Base-by-base conservation (phyloP, 2,329 filamentous ascomycete genomes). In the Cephalotrichum gorgonifer region DNA sequence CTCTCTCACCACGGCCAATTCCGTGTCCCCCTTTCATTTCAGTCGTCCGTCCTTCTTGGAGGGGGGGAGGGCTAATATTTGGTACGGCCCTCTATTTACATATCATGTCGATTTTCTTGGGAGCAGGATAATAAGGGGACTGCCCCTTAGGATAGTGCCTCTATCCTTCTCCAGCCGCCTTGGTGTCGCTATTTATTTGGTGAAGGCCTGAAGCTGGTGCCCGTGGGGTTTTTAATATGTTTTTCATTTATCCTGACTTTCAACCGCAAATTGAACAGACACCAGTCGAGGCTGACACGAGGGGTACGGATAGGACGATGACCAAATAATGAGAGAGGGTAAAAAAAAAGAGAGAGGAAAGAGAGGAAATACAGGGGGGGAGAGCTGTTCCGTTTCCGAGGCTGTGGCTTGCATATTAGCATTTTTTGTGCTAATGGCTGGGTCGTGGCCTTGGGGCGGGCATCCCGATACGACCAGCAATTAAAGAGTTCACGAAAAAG, bases 211-310 rank as follows among this genome's bases (percentile, higher is more conserved):
- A 9, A 20, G 33, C 17, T 20, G 35, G 7, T 11, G 35, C 35
- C 17, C 33, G 35, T 23, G 35, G 35, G n/a, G 35, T 14, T 20
- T 22, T 64, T 64, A 70, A 69, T 70, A 63, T 70, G 56, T 57
- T 52, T 42, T 62, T 68, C 65, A 70, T 71, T 64, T 70, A 69
- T 63, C 57, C 60, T 54, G 43, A 56, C 60, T 64, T 69, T 70
- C 66, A 69, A 56, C 65, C 68, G 67, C 56, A 66, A 67, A 67
- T 67, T 68, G 60, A 57, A 51, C 52, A 44, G 23, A 50, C 17
- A 22, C 31, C 15, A 25, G 23, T 14, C 14, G 27, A 6, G 25
- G 25, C 14, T 17, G 15, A 28, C 23, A 27, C 6, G 35, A 23
- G 11, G 35, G 28, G 12, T 11, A 22, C 17, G 43, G 23, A 41